Evolutionary conservation across 495 filamentous ascomycete species (phyloP), one percentile per base, ranked within the genome.

Genomic region (Penicillium crystallinum): DNA sequence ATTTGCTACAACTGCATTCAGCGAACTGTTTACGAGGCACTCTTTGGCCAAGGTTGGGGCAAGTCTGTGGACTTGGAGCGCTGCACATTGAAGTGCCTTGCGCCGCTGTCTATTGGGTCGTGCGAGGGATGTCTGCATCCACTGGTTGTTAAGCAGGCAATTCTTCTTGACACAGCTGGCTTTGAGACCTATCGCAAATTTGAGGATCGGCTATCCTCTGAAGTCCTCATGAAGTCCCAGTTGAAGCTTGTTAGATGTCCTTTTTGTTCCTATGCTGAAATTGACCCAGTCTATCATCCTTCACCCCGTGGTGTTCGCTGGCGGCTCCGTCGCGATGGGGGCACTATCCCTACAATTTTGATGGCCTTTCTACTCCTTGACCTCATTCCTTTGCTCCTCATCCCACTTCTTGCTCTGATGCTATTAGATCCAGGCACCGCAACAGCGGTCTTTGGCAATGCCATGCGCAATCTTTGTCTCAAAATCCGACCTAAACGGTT

Each of bases 21-120:
- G 46, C 81, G 84, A 49, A 84, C 88, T 35, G 77, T 89, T 27
- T 81, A 83, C 35, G 91, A 96, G 65, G 89, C 90, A 7, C 65
- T 98, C 0, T 98, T 92, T 67, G 93, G 93, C 0, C 93, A 98
- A 63, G 88, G 89, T 30, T 95, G 90, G 91, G 77, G 79, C 47
- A 81, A 85, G n/a, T 91, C 79, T 51, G 83, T 96, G 46, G 76
- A 93, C 53, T 64, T 80, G 40, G 78, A 82, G 46, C 81, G 72
- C 25, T 85, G 86, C 25, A 85, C 86, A 5, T 74, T 98, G 35
- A 80, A 85, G 42, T 98, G 93, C 64, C 75, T 93, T 19, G 89
- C 91, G 15, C 87, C 85, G 1, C 79, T 80, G 35, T 70, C 75
- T 11, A 67, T 72, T 31, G 81, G 82, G 0, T 68, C 66, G n/a